A percentile compares a stretch with the other conserved stretches of the same genome.
phyloP scores from a whole-genome alignment of 352 stramenopile genomes.

The Poterioochromonas sp. region DNA sequence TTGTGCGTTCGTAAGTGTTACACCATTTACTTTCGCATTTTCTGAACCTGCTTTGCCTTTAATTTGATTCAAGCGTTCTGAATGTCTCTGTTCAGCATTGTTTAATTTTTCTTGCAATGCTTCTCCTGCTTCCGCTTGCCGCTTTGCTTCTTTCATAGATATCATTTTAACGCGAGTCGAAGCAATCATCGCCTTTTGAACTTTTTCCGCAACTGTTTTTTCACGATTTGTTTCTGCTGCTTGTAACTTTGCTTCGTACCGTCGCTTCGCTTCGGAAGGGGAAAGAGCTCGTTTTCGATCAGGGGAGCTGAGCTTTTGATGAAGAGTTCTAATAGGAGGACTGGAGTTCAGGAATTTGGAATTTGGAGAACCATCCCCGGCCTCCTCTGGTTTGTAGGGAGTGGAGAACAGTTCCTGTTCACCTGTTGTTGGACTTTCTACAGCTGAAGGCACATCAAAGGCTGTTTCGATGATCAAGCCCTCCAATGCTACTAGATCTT shows the following conservation, averaged over 20 bases:
- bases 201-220: background rate
- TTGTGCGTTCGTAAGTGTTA: background rate
- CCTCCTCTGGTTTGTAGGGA: background rate
- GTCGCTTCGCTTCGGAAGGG: background rate
- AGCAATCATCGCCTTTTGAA: constrained; percentile 1
- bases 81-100: constrained; percentile 1
- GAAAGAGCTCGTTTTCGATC: background rate
- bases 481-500: no score
- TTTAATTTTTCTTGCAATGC: background rate
- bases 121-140: background rate
- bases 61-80: background rate
- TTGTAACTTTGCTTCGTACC: background rate
- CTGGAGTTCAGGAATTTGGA: background rate
- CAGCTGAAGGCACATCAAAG: background rate
- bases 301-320: constrained; percentile 9
- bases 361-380: background rate
- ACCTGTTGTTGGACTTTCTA: background rate
- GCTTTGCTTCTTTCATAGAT: background rate
- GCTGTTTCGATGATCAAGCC: background rate
- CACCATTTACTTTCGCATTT: constrained; percentile 14
- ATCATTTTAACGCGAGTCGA: constrained; percentile 4
- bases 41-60: constrained; percentile 8
- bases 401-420: background rate
- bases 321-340: background rate
- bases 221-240: constrained; percentile 15